Conservation (phyloP, 257 asterid genomes). For the Paraleonurus japonicus region DNA sequence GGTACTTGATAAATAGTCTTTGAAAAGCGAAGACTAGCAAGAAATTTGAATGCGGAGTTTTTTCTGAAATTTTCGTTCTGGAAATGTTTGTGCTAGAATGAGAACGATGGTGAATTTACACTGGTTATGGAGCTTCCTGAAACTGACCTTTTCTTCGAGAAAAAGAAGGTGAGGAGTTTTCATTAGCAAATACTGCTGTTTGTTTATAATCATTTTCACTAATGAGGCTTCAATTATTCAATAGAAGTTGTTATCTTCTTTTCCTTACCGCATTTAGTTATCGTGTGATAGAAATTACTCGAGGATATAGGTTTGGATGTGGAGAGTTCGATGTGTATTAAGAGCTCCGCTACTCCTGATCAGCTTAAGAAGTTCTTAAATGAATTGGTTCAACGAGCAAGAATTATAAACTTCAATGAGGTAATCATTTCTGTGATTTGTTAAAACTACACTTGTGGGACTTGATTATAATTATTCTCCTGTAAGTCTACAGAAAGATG, state of each 20-base stretch:
- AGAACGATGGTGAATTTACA: conserved; percentile 38
- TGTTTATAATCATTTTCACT: background rate
- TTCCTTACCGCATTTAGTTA: background rate
- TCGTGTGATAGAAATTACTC: conserved; percentile 54
- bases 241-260: background rate
- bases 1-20: background rate
- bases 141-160: conserved; percentile 54
- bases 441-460: conserved; percentile 13
- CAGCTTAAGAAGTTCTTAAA: conserved; percentile 41
- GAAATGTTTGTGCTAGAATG: conserved; percentile 36
- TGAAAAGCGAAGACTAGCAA: background rate
- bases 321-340: conserved; percentile 32
- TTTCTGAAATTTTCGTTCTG: background rate
- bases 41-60: background rate
- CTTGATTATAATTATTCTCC: background rate
- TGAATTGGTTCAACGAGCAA: conserved; percentile 53
- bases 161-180: conserved; percentile 56
- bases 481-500: background rate
- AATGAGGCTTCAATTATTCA: conserved; percentile 4
- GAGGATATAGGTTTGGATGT: conserved; percentile 38
- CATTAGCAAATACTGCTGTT: background rate
- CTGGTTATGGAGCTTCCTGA: conserved; percentile 59
- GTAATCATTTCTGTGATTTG: conserved; percentile 33
- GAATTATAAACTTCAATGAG: conserved; percentile 68
- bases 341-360: conserved; percentile 41